Evolutionary conservation across 176 grass and related monocot genomes (phyloP), one percentile per base, ranked within the genome.

Genomic region (Otatea glauca): DNA sequence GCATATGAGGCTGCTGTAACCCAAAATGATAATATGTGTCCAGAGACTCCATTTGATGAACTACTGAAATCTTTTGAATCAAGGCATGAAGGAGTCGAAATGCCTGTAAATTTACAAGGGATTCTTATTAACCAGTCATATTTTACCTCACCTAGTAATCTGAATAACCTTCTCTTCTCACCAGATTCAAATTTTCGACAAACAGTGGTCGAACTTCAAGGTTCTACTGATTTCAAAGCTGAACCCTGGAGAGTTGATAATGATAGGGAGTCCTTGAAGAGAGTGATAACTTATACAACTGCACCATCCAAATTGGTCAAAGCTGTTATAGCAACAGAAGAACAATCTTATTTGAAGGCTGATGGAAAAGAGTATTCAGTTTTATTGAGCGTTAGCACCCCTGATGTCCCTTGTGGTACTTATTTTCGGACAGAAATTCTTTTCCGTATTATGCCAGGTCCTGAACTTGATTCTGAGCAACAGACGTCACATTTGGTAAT

Each of bases 401-500:
- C 96, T 83, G 96, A 98, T 92, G 86, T 98, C 80, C 91, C 96
- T 71, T 94, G 79, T 48, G 96, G 96, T 83, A 84, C 77, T 79
- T 98, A 84, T 80, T 98, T 98, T 77, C 89, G 84, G 88, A 95
- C 89, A 34, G 96, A 98, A 73, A 72, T 98, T 81, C 88, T 98
- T 81, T 98, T 91, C 65, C 87, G 85, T 77, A 94, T 98, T 56
- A 94, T 77, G 75, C 83, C 88, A 27, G 96, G 93, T 29, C 93
- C 93, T 47, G 87, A 89, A 69, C 81, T 93, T 73, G 85, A 90
- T 82, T 88, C 91, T 32, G 60, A 88, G 67, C 83, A 95, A 67
- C 86, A 90, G 70, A 85, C 96, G 35, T 92, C 92, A 63, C 87
- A 83, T 85, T 78, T 98, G 77, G 78, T 92, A 65, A 87, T 98